phyloP scores from a whole-genome alignment of 2,329 filamentous ascomycete species.

The Podosphaera aphanis region DNA sequence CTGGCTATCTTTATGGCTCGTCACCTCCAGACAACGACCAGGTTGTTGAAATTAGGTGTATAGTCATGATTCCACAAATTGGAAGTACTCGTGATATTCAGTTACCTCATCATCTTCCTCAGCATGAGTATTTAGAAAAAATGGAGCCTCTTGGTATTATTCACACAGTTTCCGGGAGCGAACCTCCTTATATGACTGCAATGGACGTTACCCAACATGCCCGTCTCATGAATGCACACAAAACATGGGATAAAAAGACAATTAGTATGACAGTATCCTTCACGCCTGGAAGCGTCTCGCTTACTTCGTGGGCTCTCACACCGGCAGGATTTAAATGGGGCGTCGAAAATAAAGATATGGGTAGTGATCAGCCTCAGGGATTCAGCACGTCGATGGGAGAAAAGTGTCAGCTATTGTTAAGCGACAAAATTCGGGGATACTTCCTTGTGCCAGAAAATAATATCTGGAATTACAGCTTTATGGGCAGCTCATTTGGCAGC shows the following conservation, averaged over 20 bases:
- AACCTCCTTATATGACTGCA: slow-evolving; percentile 89
- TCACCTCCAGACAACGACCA: slow-evolving; percentile 87
- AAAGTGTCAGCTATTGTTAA: slow-evolving; percentile 82
- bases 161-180: slow-evolving; percentile 84
- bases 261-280: slow-evolving; percentile 91
- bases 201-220: slow-evolving; percentile 87
- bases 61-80: slow-evolving; percentile 94
- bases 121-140: slow-evolving; percentile 68
- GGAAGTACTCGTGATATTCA: slow-evolving; percentile 82
- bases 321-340: slow-evolving; percentile 93
- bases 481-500: slow-evolving; percentile 69
- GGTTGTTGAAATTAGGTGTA: slow-evolving; percentile 89
- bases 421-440: slow-evolving; percentile 81
- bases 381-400: slow-evolving; percentile 83
- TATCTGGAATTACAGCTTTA: slow-evolving; percentile 96
- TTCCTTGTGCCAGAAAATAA: slow-evolving; percentile 83
- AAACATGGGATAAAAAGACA: slow-evolving; percentile 63
- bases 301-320: slow-evolving; percentile 81
- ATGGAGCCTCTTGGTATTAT: slow-evolving; percentile 87
- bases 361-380: slow-evolving; percentile 79
- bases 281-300: slow-evolving; percentile 84
- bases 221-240: slow-evolving; percentile 64
- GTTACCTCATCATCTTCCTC: slow-evolving; percentile 67
- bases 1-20: slow-evolving; percentile 80
- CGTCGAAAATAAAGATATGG: slow-evolving; percentile 77